Evolutionary conservation across 2,329 filamentous ascomycete genomes (phyloP).

Genomic region (Sarocladium strictum): DNA sequence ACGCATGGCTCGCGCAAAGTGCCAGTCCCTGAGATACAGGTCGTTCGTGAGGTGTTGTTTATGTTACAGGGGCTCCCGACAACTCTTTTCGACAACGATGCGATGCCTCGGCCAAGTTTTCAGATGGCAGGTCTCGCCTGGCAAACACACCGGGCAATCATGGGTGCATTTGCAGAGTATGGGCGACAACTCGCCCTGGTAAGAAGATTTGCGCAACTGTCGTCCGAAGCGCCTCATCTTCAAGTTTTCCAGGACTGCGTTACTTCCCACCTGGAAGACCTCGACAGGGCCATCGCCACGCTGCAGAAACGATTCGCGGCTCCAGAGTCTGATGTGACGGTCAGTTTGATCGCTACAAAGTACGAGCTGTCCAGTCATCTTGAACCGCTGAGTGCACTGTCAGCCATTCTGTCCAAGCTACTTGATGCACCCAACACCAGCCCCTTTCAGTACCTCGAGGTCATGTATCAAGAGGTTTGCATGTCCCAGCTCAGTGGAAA

Average conservation of each 20-base stretch:
- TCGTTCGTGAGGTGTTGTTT: slow-evolving; percentile 71
- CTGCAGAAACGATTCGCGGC: slow-evolving; percentile 57
- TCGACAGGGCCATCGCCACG: slow-evolving; percentile 52
- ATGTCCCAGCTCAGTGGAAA: slow-evolving; percentile 66
- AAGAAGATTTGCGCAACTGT: slow-evolving; percentile 35
- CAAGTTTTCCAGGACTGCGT: slow-evolving; percentile 67
- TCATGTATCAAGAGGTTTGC: slow-evolving; percentile 66
- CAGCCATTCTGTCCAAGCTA: slow-evolving; percentile 44
- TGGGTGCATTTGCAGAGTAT: slow-evolving; percentile 40
- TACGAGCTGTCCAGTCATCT: slow-evolving; percentile 49
- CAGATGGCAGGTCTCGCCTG: slow-evolving; percentile 43
- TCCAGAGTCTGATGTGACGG: slow-evolving; percentile 44
- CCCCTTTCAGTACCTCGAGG: slow-evolving; percentile 71
- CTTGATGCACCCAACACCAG: slow-evolving; percentile 32
- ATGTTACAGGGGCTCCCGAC: slow-evolving; percentile 79
- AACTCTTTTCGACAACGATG: slow-evolving; percentile 54
- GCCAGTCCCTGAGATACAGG: slow-evolving; percentile 62
- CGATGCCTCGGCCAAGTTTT: slow-evolving; percentile 32
- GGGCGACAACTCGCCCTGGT: slow-evolving; percentile 40
- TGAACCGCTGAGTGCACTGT: slow-evolving; percentile 52
- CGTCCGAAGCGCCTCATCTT: slow-evolving; percentile 50
- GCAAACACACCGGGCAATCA: slow-evolving; percentile 43
- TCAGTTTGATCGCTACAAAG: slow-evolving; percentile 62
- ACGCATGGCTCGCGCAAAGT: slow-evolving; percentile 26
- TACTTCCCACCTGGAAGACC: slow-evolving; percentile 45